Conservation (phyloP, 148 eudicot genomes). For the Camellia granthamiana region DNA sequence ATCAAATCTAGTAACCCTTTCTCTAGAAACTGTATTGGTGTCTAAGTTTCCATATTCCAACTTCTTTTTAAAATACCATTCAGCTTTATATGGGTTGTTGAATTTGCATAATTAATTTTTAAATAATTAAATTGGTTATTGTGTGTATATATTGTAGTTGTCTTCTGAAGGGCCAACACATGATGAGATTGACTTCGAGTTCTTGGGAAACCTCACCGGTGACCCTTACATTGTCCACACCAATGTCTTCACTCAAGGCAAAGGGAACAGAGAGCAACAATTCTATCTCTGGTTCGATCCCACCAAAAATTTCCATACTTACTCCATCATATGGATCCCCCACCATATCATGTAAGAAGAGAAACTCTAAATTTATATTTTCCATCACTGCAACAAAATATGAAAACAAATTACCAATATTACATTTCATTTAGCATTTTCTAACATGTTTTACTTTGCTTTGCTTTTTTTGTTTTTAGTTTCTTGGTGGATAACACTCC, state of each 20-base stretch:
- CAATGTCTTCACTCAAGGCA: conserved; percentile 47
- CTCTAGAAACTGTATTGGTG: no score
- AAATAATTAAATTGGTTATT: no score
- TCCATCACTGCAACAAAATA: no score
- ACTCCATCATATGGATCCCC: conserved; percentile 46
- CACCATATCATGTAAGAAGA: conserved; percentile 38
- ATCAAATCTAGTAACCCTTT: no score
- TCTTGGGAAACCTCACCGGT: conserved; percentile 50
- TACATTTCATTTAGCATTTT: no score
- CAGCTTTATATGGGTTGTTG: no score
- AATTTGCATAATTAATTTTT: no score
- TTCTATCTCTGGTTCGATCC: conserved; percentile 63
- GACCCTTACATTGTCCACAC: conserved; percentile 26
- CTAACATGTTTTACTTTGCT: background rate
- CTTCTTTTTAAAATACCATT: no score
- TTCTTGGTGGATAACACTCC: conserved; percentile 46
- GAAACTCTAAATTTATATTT: background rate
- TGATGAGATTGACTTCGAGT: conserved; percentile 56
- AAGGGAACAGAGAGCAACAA: conserved; percentile 50
- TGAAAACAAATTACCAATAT: no score
- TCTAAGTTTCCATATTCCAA: no score
- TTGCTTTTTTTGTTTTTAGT: conserved; percentile 17
- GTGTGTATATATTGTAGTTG: conserved; percentile 27
- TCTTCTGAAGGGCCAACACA: conserved; percentile 44
- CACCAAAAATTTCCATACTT: conserved; percentile 47